Evolutionary conservation across 2,329 filamentous ascomycete species (phyloP).

Genomic region (Xylariaceae sp.): DNA sequence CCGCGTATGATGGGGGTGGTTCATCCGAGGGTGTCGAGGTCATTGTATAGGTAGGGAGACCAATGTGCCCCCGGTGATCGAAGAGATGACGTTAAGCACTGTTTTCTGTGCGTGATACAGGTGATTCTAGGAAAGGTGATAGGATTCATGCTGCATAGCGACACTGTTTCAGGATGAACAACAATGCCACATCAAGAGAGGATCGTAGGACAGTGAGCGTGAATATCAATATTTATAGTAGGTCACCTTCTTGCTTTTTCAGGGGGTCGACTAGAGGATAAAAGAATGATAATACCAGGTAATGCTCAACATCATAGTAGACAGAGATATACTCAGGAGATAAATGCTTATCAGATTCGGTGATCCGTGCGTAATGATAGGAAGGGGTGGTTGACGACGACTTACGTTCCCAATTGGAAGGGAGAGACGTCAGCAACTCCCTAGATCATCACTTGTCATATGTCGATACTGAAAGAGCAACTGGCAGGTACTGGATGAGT

Average conservation of each 20-base stretch:
- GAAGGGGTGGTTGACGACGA: not conserved
- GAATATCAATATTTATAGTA: not conserved
- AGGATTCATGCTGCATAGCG: conserved; percentile 7
- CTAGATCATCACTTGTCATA: not conserved
- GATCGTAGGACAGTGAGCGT: not conserved
- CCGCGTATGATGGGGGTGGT: conserved; percentile 15
- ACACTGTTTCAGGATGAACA: not conserved
- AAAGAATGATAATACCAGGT: too few relatives aligned
- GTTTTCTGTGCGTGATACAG: not conserved
- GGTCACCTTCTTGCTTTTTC: not conserved
- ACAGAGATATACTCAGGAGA: not conserved
- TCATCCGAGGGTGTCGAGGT: not conserved
- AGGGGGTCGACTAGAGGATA: too few relatives aligned
- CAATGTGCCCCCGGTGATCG: not conserved
- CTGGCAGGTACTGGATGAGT: not conserved
- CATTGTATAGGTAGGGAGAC: too few relatives aligned
- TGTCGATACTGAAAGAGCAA: not conserved
- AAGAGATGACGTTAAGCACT: not conserved
- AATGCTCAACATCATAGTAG: too few relatives aligned
- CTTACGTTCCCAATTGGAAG: not conserved
- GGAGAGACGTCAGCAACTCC: not conserved
- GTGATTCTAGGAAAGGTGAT: conserved; percentile 4
- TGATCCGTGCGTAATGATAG: not conserved
- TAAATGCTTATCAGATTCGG: not conserved
- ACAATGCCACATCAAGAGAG: not conserved